Conservation (phyloP, 2,329 filamentous ascomycete genomes). For the Diaporthe sp. region DNA sequence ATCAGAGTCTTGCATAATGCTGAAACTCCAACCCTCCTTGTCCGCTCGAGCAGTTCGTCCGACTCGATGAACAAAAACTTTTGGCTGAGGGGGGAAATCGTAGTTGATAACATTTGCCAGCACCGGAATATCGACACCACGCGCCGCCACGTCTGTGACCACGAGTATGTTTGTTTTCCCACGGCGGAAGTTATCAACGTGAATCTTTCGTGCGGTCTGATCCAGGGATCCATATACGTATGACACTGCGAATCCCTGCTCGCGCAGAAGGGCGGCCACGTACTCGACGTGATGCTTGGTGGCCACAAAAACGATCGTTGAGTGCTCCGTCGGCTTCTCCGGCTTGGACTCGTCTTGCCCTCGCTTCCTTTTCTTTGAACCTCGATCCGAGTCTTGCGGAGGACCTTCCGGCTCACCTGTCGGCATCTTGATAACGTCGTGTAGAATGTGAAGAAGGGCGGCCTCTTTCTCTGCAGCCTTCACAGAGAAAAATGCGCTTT, state of each 20-base stretch:
- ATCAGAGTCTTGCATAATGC: slow-evolving; percentile 88
- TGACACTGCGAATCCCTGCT: slow-evolving; percentile 89
- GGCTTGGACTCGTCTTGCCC: slow-evolving; percentile 65
- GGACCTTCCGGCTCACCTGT: slow-evolving; percentile 71
- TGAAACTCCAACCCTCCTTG: slow-evolving; percentile 94
- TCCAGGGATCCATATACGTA: slow-evolving; percentile 96
- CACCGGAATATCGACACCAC: slow-evolving; percentile 97
- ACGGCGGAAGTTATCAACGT: slow-evolving; percentile 89
- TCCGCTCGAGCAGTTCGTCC: slow-evolving; percentile 96
- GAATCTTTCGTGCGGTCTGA: slow-evolving; percentile 91
- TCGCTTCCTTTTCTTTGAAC: slow-evolving; percentile 81
- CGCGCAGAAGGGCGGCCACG: slow-evolving; percentile 81
- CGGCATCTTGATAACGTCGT: slow-evolving; percentile 94
- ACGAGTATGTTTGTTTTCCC: slow-evolving; percentile 92
- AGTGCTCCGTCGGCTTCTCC: slow-evolving; percentile 86
- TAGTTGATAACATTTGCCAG: slow-evolving; percentile 99
- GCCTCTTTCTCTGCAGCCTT: slow-evolving; percentile 96
- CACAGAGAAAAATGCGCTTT: slow-evolving; percentile 94
- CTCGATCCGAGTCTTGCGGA: slow-evolving; percentile 59
- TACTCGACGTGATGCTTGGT: slow-evolving; percentile 99
- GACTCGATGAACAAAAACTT: slow-evolving; percentile 96
- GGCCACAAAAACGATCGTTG: slow-evolving; percentile 93
- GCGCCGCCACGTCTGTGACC: slow-evolving; percentile 94
- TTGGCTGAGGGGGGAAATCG: slow-evolving; percentile 96
- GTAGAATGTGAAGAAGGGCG: slow-evolving; percentile 87